A percentile compares a stretch with the other conserved stretches of the same genome.
phyloP scores from a whole-genome alignment of 1,139 yeast genomes.

The Candida sanyaensis region DNA sequence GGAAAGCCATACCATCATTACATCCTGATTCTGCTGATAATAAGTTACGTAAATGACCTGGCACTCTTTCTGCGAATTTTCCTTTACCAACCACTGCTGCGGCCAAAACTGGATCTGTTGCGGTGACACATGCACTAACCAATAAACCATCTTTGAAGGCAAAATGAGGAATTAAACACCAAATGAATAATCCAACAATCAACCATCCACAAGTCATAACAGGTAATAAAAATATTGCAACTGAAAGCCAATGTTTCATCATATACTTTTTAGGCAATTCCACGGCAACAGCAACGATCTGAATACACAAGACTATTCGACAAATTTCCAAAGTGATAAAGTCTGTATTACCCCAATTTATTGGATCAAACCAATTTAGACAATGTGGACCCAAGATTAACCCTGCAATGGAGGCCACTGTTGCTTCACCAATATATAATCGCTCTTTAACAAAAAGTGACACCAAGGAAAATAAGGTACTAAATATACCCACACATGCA shows the following conservation, averaged over 20 bases:
- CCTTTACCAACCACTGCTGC: slow-evolving; percentile 99
- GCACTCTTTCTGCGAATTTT: slow-evolving; percentile 94
- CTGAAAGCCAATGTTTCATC: slow-evolving; percentile 88
- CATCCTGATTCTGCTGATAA: slow-evolving; percentile 95
- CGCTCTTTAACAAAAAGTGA: slow-evolving; percentile 89
- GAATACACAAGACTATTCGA: slow-evolving; percentile 85
- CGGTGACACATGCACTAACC: slow-evolving; percentile 92
- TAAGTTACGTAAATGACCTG: slow-evolving; percentile 91
- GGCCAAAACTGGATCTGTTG: slow-evolving; percentile 97
- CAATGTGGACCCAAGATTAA: slow-evolving; percentile 94
- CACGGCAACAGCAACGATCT: slow-evolving; percentile 96
- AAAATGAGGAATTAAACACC: slow-evolving; percentile 83
- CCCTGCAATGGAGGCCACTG: slow-evolving; percentile 91
- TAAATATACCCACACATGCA: slow-evolving; percentile 89
- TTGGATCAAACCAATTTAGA: slow-evolving; percentile 83
- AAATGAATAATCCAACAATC: slow-evolving; percentile 79
- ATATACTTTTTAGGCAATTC: slow-evolving; percentile 93
- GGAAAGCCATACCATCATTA: slow-evolving; percentile 98
- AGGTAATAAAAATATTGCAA: slow-evolving; percentile 75
- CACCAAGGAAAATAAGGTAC: slow-evolving; percentile 82
- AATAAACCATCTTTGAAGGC: slow-evolving; percentile 75
- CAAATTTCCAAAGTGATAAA: slow-evolving; percentile 85
- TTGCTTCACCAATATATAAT: slow-evolving; percentile 92
- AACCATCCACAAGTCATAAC: slow-evolving; percentile 97
- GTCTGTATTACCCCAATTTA: slow-evolving; percentile 89